A percentile compares a stretch with the other conserved stretches of the same genome.
Conservation (phyloP, 1,284 basidiomycete species). For the Neolentinus lepideus region DNA sequence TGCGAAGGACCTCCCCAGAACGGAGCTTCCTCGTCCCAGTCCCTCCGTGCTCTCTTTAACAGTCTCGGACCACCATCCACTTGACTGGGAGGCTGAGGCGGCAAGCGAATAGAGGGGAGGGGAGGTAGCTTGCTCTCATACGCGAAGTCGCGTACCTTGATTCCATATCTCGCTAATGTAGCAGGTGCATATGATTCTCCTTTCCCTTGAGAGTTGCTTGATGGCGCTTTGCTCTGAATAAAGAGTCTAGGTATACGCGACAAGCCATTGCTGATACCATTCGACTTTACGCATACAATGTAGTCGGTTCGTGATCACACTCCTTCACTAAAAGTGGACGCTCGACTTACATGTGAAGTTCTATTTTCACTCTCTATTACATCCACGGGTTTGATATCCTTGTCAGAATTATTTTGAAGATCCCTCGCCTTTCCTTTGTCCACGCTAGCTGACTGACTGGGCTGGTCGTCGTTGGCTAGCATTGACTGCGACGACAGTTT, state of each 20-base stretch:
- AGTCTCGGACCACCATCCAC: slow-evolving; percentile 32
- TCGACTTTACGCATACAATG: background rate
- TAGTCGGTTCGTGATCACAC: background rate
- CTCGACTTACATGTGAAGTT: no score
- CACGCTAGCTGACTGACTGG: background rate
- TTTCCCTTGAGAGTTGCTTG: background rate
- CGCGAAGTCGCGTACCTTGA: slow-evolving; percentile 69
- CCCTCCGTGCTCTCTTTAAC: slow-evolving; percentile 29
- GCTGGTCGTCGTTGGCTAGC: background rate
- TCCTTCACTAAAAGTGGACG: no score
- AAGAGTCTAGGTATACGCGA: background rate
- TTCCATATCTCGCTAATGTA: slow-evolving; percentile 34
- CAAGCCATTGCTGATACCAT: background rate
- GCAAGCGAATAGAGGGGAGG: slow-evolving; percentile 38
- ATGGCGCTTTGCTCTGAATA: background rate
- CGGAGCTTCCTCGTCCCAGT: slow-evolving; percentile 19
- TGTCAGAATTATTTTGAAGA: no score
- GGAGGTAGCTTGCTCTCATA: slow-evolving; percentile 59
- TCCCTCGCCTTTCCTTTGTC: no score
- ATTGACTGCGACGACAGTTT: background rate
- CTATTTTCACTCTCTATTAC: no score
- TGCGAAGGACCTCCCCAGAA: slow-evolving; percentile 3
- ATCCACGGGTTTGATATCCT: no score
- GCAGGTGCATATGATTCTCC: background rate
- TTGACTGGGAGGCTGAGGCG: slow-evolving; percentile 26